A percentile compares a stretch with the other conserved stretches of the same genome.
phyloP scores from a whole-genome alignment of 2,329 filamentous ascomycete genomes.

The Scolecobasidium constrictum region DNA sequence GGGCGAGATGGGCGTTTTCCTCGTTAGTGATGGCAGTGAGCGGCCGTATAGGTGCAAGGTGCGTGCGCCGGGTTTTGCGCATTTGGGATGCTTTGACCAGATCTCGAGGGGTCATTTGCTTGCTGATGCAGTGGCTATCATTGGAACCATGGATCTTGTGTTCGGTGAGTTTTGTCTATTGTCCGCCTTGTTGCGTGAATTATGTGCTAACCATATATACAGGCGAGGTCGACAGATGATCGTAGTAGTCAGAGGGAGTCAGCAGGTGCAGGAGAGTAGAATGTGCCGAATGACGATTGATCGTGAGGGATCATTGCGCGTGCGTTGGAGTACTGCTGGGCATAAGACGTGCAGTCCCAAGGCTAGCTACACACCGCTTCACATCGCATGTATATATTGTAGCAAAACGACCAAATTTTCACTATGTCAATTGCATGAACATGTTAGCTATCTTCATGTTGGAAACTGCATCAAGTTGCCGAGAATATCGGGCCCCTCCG shows the following conservation, averaged over 20 bases:
- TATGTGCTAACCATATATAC: not conserved
- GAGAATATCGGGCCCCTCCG: too few relatives aligned
- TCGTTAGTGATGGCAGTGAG: slow-evolving; percentile 94
- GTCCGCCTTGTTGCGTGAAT: not conserved
- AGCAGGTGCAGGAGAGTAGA: too few relatives aligned
- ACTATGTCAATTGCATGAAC: too few relatives aligned
- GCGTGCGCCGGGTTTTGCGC: slow-evolving; percentile 90
- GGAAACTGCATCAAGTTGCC: too few relatives aligned
- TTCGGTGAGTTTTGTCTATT: slow-evolving; percentile 17
- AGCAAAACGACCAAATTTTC: too few relatives aligned
- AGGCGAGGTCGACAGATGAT: not conserved
- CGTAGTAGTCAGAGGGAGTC: too few relatives aligned
- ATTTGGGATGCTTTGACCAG: slow-evolving; percentile 89
- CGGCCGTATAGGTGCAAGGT: slow-evolving; percentile 97
- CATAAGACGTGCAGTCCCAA: too few relatives aligned
- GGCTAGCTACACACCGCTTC: not conserved
- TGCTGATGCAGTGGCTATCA: slow-evolving; percentile 93
- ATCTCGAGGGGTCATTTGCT: slow-evolving; percentile 84
- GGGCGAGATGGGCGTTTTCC: slow-evolving; percentile 97
- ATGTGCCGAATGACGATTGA: too few relatives aligned
- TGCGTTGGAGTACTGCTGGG: too few relatives aligned
- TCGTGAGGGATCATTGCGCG: too few relatives aligned
- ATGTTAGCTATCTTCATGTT: too few relatives aligned
- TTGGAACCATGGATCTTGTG: slow-evolving; percentile 43
- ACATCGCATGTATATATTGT: not conserved